These are phyloP conservation scores for Camelina hispida DNA, from an alignment of 345 rosid genomes.

Conservation along the genomic window DNA sequence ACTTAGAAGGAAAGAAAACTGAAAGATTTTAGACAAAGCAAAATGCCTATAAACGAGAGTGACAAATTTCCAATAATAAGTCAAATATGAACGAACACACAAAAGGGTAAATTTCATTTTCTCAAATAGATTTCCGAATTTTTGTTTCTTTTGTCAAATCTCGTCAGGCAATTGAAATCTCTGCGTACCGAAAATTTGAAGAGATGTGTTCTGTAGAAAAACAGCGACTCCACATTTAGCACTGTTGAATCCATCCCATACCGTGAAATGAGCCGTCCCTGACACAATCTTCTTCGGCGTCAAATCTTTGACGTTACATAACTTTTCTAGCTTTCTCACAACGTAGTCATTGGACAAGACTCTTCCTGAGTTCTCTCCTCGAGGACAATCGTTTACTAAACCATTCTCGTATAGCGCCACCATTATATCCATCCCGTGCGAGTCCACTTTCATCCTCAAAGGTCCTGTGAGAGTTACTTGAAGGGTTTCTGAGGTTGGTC, in stretches of 20 bases:
- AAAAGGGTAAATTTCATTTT: slow-evolving; percentile 2
- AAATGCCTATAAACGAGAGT: slow-evolving; percentile 19
- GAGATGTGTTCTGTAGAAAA: slow-evolving; percentile 60
- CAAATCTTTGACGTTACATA: slow-evolving; percentile 64
- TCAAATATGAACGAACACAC: slow-evolving; percentile 26
- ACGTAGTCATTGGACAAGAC: slow-evolving; percentile 74
- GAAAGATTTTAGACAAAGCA: not conserved
- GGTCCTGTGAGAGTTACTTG: slow-evolving; percentile 69
- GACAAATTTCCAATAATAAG: slow-evolving; percentile 22
- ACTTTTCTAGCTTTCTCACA: slow-evolving; percentile 77
- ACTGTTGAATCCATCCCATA: slow-evolving; percentile 71
- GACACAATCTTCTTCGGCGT: slow-evolving; percentile 63
- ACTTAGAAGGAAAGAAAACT: not conserved
- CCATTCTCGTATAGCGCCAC: slow-evolving; percentile 80
- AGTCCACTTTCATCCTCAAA: slow-evolving; percentile 61
- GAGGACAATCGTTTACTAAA: slow-evolving; percentile 60
- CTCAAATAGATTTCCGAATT: not conserved
- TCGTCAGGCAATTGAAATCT: slow-evolving; percentile 62
- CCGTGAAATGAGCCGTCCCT: slow-evolving; percentile 62
- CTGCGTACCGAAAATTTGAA: slow-evolving; percentile 78
- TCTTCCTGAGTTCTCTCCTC: slow-evolving; percentile 76
- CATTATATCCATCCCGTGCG: slow-evolving; percentile 63
- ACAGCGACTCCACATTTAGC: slow-evolving; percentile 69
- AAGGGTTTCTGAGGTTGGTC: slow-evolving; percentile 61
- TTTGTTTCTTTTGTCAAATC: slow-evolving; percentile 45